Evolutionary conservation across 2,329 filamentous ascomycete genomes (phyloP).

Genomic region (Boeremia exigua): DNA sequence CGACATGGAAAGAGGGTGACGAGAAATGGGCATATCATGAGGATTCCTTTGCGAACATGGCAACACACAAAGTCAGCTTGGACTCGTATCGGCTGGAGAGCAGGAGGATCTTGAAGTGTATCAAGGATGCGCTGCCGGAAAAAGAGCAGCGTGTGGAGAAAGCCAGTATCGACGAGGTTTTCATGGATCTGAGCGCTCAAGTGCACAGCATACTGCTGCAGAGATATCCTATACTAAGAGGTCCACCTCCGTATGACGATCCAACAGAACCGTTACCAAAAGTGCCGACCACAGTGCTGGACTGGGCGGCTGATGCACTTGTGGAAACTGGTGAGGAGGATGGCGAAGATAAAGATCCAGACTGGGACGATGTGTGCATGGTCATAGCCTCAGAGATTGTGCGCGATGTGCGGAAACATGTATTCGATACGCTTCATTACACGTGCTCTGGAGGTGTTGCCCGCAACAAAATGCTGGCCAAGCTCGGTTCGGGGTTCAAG

Average conservation of each 20-base stretch:
- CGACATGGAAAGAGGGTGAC: constrained; percentile 92
- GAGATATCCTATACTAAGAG: constrained; percentile 74
- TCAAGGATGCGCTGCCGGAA: constrained; percentile 74
- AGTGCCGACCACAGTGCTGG: constrained; percentile 74
- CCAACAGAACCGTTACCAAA: constrained; percentile 72
- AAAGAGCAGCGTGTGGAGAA: constrained; percentile 82
- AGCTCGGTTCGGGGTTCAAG: constrained; percentile 87
- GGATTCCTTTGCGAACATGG: constrained; percentile 79
- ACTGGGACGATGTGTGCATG: constrained; percentile 95
- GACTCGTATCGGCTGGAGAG: constrained; percentile 91
- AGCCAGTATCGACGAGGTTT: constrained; percentile 94
- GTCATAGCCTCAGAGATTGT: constrained; percentile 89
- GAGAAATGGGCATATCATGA: constrained; percentile 90
- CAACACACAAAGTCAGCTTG: constrained; percentile 89
- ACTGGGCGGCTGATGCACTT: constrained; percentile 85
- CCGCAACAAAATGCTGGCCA: constrained; percentile 93
- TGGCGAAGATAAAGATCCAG: constrained; percentile 77
- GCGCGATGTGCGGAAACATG: constrained; percentile 70
- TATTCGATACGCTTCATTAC: constrained; percentile 77
- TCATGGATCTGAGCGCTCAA: constrained; percentile 87
- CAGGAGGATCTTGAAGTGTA: constrained; percentile 76
- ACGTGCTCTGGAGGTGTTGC: constrained; percentile 92
- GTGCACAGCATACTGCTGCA: constrained; percentile 77
- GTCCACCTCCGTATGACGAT: constrained; percentile 75
- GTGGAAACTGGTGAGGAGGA: constrained; percentile 78